A percentile compares a stretch with the other conserved stretches of the same genome.
Evolutionary conservation across 768 basidiomycete species (phyloP).

Genomic region (Candolleomyces eurysporus): DNA sequence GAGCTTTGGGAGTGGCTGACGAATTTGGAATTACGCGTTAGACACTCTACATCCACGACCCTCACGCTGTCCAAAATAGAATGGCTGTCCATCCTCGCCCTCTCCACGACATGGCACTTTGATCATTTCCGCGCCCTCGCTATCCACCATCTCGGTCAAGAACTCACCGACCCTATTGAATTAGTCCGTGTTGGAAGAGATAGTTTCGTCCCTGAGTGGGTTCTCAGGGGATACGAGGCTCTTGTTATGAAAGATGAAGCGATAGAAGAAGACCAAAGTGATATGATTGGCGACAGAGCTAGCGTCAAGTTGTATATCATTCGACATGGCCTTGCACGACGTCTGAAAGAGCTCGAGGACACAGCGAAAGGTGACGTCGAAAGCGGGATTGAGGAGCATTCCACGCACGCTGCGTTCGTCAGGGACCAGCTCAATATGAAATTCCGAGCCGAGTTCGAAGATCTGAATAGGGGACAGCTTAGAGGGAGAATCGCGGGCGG

Average conservation of each 20-base stretch:
- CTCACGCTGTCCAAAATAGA: not conserved
- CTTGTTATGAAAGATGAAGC: not conserved
- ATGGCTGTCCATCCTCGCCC: constrained; percentile 4
- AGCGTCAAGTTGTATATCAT: not conserved
- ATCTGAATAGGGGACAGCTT: not conserved
- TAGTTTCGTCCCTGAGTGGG: constrained; percentile 39
- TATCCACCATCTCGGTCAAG: not conserved
- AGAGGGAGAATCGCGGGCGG: not conserved
- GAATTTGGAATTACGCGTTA: not conserved
- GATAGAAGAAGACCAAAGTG: constrained; percentile 10
- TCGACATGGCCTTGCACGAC: not conserved
- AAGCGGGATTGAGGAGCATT: no score
- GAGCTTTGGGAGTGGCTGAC: not conserved
- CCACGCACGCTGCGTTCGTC: no score
- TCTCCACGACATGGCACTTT: constrained; percentile 2
- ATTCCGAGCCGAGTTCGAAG: not conserved
- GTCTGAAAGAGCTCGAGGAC: constrained; percentile 2
- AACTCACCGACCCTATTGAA: constrained; percentile 1
- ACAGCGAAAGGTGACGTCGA: no score
- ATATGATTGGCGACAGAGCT: constrained; percentile 13
- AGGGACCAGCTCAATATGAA: constrained; percentile 10
- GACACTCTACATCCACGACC: not conserved
- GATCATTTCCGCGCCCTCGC: constrained; percentile 5
- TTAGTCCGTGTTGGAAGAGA: constrained; percentile 51
- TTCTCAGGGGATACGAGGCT: not conserved